These are phyloP conservation scores for Debaryomyces fabryi DNA, from an alignment of 1,139 yeast genomes.

Conservation along the genomic window DNA sequence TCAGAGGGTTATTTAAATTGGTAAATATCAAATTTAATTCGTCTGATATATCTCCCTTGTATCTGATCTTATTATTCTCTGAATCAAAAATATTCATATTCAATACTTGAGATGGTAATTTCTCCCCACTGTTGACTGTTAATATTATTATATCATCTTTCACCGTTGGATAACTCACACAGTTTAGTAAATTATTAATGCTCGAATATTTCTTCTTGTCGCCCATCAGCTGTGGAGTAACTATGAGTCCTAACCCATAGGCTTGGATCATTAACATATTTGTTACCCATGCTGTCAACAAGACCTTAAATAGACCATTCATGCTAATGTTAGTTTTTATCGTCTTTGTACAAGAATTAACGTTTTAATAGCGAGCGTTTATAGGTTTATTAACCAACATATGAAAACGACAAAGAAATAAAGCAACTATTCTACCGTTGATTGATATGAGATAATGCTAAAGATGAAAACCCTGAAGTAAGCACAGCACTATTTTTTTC, in stretches of 20 bases:
- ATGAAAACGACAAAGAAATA: not conserved
- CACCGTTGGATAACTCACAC: constrained; percentile 43
- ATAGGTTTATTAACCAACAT: not conserved
- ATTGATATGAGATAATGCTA: not conserved
- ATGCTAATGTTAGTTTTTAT: not conserved
- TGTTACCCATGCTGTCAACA: not conserved
- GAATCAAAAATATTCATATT: constrained; percentile 43
- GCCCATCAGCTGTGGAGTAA: constrained; percentile 19
- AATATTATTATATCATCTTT: constrained; percentile 43
- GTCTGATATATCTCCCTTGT: constrained; percentile 30
- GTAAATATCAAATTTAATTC: constrained; percentile 40
- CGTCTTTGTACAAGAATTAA: not conserved
- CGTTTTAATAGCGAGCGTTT: not conserved
- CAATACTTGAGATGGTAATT: constrained; percentile 35
- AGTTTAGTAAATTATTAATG: constrained; percentile 31
- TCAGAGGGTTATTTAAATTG: constrained; percentile 35
- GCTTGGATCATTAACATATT: constrained; percentile 1
- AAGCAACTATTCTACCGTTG: not conserved
- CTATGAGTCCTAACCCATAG: constrained; percentile 10
- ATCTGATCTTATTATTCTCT: constrained; percentile 37
- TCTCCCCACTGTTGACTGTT: constrained; percentile 33
- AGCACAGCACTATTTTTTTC: not conserved
- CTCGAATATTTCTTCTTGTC: constrained; percentile 31
- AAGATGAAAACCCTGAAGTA: not conserved
- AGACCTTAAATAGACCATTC: not conserved